Percentiles rank a stretch among this genome's conserved stretches.
These are phyloP conservation scores for Aspergillus latus DNA, from an alignment of 2,329 filamentous ascomycete species.

Conservation along the genomic window DNA sequence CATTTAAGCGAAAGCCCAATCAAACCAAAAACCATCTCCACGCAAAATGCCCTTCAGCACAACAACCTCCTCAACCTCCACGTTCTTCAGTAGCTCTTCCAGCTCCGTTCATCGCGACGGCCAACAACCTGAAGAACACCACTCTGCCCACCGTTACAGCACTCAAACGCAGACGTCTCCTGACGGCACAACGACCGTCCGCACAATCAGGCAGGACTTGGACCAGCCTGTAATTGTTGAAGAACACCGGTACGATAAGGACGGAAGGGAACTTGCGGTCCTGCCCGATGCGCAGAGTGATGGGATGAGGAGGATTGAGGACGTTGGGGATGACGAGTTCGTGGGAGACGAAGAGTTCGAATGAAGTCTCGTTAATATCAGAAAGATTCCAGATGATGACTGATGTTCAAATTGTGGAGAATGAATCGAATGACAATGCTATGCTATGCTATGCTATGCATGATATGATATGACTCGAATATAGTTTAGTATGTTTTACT, in stretches of 20 bases:
- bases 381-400: too few species aligned
- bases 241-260: conserved; percentile 35
- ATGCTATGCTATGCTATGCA: background rate
- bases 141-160: conserved; percentile 33
- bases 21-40: background rate
- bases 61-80: background rate
- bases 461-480: background rate
- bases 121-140: conserved; percentile 25
- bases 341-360: background rate
- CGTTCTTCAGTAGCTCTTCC: background rate
- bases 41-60: background rate
- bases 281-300: conserved; percentile 18
- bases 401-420: too few species aligned
- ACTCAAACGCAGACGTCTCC: conserved; percentile 34
- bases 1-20: too few species aligned
- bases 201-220: conserved; percentile 36
- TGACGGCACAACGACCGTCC: conserved; percentile 35
- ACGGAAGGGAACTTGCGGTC: conserved; percentile 31
- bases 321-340: conserved; percentile 24
- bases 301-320: conserved; percentile 30
- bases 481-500: background rate
- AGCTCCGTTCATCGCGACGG: background rate
- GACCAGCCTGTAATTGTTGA: conserved; percentile 35
- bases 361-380: background rate
- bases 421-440: background rate